These are phyloP conservation scores for Colletotrichum neosansevieriae DNA, from an alignment of 2,329 filamentous ascomycete genomes.

Conservation along the genomic window DNA sequence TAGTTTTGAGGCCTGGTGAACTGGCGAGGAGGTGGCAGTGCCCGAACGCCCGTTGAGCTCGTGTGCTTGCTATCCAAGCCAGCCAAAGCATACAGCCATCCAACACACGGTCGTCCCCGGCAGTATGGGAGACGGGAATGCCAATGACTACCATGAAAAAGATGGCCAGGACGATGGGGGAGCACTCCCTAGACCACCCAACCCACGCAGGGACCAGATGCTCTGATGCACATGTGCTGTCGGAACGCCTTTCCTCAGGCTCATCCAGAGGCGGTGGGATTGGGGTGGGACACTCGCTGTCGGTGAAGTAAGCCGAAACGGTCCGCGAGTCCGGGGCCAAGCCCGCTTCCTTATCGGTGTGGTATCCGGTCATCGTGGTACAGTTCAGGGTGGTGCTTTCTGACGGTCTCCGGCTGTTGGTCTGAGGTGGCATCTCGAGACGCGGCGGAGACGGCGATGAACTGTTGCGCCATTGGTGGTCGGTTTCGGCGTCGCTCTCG, in stretches of 20 bases:
- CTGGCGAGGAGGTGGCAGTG: slow-evolving; percentile 40
- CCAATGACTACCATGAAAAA: slow-evolving; percentile 52
- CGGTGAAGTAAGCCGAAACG: slow-evolving; percentile 35
- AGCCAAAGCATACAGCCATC: slow-evolving; percentile 62
- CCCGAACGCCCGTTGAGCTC: slow-evolving; percentile 51
- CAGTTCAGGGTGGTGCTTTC: slow-evolving; percentile 31
- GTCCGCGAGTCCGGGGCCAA: slow-evolving; percentile 22
- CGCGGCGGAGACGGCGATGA: background rate
- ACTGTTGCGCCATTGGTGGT: background rate
- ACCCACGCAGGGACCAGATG: background rate
- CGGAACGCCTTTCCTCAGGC: background rate
- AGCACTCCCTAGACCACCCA: slow-evolving; percentile 31
- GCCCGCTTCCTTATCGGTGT: slow-evolving; percentile 37
- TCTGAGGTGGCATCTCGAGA: slow-evolving; percentile 9
- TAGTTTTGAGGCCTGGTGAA: slow-evolving; percentile 7
- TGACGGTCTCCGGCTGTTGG: slow-evolving; percentile 20
- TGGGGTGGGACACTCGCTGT: slow-evolving; percentile 27
- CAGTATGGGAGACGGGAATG: slow-evolving; percentile 53
- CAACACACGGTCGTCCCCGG: slow-evolving; percentile 53
- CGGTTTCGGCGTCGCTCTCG: background rate
- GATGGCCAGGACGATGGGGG: slow-evolving; percentile 50
- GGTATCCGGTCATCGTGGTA: slow-evolving; percentile 26
- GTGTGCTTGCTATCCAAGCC: slow-evolving; percentile 60
- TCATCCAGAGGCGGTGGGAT: background rate
- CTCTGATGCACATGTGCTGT: background rate